Percentiles rank a stretch among this genome's conserved stretches.
phyloP scores from a whole-genome alignment of 2,329 filamentous ascomycete species.

The Fusarium neocosmosporiellum region DNA sequence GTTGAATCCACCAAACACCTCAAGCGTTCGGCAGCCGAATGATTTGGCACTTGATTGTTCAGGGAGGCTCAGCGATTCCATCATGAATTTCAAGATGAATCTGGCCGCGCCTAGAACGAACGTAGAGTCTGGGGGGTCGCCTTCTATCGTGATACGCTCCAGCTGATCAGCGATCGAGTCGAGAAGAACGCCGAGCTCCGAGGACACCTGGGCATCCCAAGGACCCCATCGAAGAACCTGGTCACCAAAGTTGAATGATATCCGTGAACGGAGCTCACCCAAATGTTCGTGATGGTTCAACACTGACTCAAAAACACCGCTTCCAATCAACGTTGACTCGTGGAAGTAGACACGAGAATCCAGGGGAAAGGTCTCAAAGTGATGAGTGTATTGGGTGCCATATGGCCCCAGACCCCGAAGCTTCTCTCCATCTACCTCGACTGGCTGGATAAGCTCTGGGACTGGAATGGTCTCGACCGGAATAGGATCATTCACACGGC shows the following conservation, averaged over 20 bases:
- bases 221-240: slow-evolving; percentile 63
- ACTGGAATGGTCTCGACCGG: slow-evolving; percentile 21
- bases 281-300: slow-evolving; percentile 47
- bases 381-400: slow-evolving; percentile 69
- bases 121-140: slow-evolving; percentile 18
- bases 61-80: slow-evolving; percentile 55
- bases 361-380: slow-evolving; percentile 72
- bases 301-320: slow-evolving; percentile 59
- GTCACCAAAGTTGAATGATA: slow-evolving; percentile 60
- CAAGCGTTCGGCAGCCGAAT: slow-evolving; percentile 57
- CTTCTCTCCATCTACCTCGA: slow-evolving; percentile 40
- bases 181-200: slow-evolving; percentile 70
- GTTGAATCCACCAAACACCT: slow-evolving; percentile 56
- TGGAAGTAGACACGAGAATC: slow-evolving; percentile 69
- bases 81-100: slow-evolving; percentile 62
- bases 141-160: slow-evolving; percentile 23
- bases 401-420: slow-evolving; percentile 69
- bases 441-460: slow-evolving; percentile 10
- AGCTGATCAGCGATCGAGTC: slow-evolving; percentile 66
- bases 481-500: slow-evolving; percentile 65
- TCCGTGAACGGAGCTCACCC: slow-evolving; percentile 45
- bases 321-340: slow-evolving; percentile 67
- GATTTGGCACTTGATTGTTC: slow-evolving; percentile 49
- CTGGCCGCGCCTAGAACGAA: slow-evolving; percentile 47
- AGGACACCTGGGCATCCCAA: slow-evolving; percentile 70